Conservation (phyloP, 225 moss, liverwort and hornwort genomes). For the Takakia lepidozioides region DNA sequence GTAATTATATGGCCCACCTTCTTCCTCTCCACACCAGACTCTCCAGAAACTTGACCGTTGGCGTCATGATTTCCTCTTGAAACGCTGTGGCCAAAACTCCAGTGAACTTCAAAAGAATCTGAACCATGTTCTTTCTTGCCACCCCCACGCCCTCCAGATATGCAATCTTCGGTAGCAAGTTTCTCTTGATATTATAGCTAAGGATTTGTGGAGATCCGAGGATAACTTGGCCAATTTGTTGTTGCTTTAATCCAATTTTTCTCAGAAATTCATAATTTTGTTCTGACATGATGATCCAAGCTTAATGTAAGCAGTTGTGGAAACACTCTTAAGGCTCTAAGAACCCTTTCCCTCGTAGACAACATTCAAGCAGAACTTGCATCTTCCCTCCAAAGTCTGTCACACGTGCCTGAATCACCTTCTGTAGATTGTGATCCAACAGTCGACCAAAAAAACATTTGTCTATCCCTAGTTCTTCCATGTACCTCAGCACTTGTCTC, state of each 20-base stretch:
- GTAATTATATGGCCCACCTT: constrained; percentile 7
- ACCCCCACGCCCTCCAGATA: constrained; percentile 5
- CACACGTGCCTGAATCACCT: constrained; percentile 1
- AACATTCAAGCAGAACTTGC: constrained; percentile 4
- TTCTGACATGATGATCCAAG: constrained; percentile 5
- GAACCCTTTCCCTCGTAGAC: constrained; percentile 8
- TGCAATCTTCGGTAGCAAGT: constrained; percentile 12
- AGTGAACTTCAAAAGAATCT: constrained; percentile 4
- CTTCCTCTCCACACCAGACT: constrained; percentile 9
- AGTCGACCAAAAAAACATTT: constrained; percentile 6
- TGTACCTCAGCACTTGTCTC: constrained; percentile 4
- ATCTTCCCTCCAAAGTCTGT: constrained; percentile 9
- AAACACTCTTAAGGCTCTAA: constrained; percentile 4
- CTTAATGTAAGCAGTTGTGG: constrained; percentile 9
- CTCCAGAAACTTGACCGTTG: constrained; percentile 14
- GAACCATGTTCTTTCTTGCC: not conserved
- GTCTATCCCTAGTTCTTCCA: constrained; percentile 10
- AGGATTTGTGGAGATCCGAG: constrained; percentile 8
- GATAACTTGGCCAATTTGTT: constrained; percentile 6
- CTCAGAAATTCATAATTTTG: constrained; percentile 8
- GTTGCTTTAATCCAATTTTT: constrained; percentile 2
- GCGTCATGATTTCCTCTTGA: constrained; percentile 7
- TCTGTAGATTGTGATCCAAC: constrained; percentile 9
- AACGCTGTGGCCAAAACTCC: constrained; percentile 10
- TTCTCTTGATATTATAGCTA: constrained; percentile 10